These are phyloP conservation scores for Hydnum rufescens DNA, from an alignment of 768 basidiomycete species.

Conservation along the genomic window DNA sequence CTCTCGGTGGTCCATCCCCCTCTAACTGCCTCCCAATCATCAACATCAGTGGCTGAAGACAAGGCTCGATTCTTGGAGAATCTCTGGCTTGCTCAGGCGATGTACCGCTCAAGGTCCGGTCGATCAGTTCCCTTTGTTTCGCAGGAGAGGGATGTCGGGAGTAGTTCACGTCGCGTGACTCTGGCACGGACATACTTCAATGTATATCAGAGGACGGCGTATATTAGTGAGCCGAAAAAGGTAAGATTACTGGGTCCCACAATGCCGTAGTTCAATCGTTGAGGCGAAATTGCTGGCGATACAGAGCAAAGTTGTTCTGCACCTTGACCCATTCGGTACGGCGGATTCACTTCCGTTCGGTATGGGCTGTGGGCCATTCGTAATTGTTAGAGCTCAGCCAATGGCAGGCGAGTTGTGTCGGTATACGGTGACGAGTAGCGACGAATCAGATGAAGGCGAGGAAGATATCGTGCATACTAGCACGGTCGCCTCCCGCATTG, in stretches of 20 bases:
- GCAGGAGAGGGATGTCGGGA: slow-evolving; percentile 60
- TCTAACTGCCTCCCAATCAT: slow-evolving; percentile 31
- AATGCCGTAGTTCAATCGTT: not conserved
- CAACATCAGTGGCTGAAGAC: slow-evolving; percentile 33
- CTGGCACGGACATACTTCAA: slow-evolving; percentile 74
- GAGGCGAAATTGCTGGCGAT: not conserved
- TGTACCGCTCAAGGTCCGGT: slow-evolving; percentile 47
- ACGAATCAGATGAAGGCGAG: slow-evolving; percentile 51
- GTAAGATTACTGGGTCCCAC: slow-evolving; percentile 21
- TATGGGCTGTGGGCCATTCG: slow-evolving; percentile 45
- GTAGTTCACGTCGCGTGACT: slow-evolving; percentile 34
- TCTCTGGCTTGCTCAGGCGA: slow-evolving; percentile 75
- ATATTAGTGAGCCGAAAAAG: slow-evolving; percentile 61
- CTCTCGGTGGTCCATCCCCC: slow-evolving; percentile 64
- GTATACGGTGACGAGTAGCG: slow-evolving; percentile 54
- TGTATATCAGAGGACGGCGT: slow-evolving; percentile 65
- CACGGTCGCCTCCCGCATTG: slow-evolving; percentile 51
- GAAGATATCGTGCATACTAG: slow-evolving; percentile 69
- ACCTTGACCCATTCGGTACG: slow-evolving; percentile 56
- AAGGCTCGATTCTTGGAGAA: slow-evolving; percentile 76
- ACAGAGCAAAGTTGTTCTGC: slow-evolving; percentile 74
- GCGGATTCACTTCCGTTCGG: slow-evolving; percentile 68
- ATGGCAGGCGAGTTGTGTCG: slow-evolving; percentile 58
- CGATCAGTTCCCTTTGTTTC: slow-evolving; percentile 54
- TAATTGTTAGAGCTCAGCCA: slow-evolving; percentile 65